Evolutionary conservation across 495 filamentous ascomycete species (phyloP).

Genomic region (Hypoxylon crocopeplum): DNA sequence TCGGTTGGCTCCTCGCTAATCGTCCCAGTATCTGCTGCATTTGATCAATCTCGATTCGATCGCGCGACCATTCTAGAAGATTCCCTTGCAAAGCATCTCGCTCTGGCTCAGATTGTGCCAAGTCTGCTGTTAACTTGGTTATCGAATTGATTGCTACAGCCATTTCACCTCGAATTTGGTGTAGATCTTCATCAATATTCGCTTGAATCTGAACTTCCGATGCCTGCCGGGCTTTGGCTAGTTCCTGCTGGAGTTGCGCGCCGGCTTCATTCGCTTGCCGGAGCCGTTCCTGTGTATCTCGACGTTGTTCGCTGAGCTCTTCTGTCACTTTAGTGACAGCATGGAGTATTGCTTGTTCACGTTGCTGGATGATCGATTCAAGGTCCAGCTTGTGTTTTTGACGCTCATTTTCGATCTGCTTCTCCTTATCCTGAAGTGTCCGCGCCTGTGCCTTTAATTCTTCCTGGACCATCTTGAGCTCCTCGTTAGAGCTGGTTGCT

Average conservation of each 20-base stretch:
- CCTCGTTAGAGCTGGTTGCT: slow-evolving; percentile 13
- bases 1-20: slow-evolving; percentile 27
- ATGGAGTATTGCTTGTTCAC: slow-evolving; percentile 23
- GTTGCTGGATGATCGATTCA: slow-evolving; percentile 19
- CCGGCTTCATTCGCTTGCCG: slow-evolving; percentile 22
- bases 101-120: slow-evolving; percentile 22
- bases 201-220: slow-evolving; percentile 3
- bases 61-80: slow-evolving; percentile 35
- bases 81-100: slow-evolving; percentile 19
- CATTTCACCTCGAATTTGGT: slow-evolving; percentile 20
- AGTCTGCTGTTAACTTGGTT: slow-evolving; percentile 6
- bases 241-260: slow-evolving; percentile 30
- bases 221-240: slow-evolving; percentile 20
- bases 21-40: slow-evolving; percentile 33
- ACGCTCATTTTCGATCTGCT: slow-evolving; percentile 18
- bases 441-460: slow-evolving; percentile 19
- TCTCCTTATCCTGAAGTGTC: slow-evolving; percentile 17
- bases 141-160: slow-evolving; percentile 5
- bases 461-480: slow-evolving; percentile 28
- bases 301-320: slow-evolving; percentile 11
- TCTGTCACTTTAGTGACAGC: slow-evolving; percentile 25
- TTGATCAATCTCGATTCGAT: slow-evolving; percentile 31
- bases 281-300: slow-evolving; percentile 21
- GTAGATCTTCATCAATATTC: slow-evolving; percentile 21
- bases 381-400: slow-evolving; percentile 19